These are phyloP conservation scores for Tolypocladium guangdongense DNA, from an alignment of 2,329 filamentous ascomycete genomes.

Conservation along the genomic window DNA sequence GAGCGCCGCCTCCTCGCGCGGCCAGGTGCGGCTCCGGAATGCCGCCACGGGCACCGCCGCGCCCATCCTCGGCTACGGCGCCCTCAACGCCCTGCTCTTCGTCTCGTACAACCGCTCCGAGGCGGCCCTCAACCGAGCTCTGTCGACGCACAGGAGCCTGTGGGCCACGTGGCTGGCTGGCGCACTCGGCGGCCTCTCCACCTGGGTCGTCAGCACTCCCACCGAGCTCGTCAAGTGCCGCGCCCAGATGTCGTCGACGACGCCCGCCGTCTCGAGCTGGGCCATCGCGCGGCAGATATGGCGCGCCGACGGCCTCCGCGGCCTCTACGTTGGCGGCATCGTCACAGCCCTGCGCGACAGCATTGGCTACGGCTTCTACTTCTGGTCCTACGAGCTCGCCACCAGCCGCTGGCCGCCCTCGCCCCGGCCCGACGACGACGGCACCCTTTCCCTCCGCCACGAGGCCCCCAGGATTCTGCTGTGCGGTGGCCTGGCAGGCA, in stretches of 20 bases:
- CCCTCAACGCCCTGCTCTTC: slow-evolving; percentile 82
- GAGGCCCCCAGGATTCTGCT: slow-evolving; percentile 57
- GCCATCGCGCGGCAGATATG: slow-evolving; percentile 52
- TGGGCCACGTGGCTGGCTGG: slow-evolving; percentile 69
- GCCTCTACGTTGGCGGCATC: slow-evolving; percentile 69
- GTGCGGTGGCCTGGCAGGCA: slow-evolving; percentile 77
- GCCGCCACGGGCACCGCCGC: slow-evolving; percentile 62
- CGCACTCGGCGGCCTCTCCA: slow-evolving; percentile 70
- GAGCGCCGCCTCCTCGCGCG: slow-evolving; percentile 2
- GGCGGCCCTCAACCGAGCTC: slow-evolving; percentile 38
- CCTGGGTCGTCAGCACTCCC: slow-evolving; percentile 75
- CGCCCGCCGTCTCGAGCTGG: slow-evolving; percentile 44
- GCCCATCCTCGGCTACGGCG: slow-evolving; percentile 81
- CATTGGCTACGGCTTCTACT: slow-evolving; percentile 95
- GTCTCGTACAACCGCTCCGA: slow-evolving; percentile 84
- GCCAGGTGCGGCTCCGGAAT: slow-evolving; percentile 16
- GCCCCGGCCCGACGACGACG: slow-evolving; percentile 5
- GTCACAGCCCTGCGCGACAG: slow-evolving; percentile 78
- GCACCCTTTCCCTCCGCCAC: slow-evolving; percentile 18
- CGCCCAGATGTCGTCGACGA: slow-evolving; percentile 49
- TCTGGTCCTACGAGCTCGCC: slow-evolving; percentile 79
- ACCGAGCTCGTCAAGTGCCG: slow-evolving; percentile 88
- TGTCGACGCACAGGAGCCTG: slow-evolving; percentile 34
- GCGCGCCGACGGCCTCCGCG: slow-evolving; percentile 46
- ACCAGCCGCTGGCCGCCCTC: slow-evolving; percentile 44